Percentiles rank a stretch among this genome's conserved stretches.
Conservation (phyloP, 768 basidiomycete species). For the Mycena floridula region DNA sequence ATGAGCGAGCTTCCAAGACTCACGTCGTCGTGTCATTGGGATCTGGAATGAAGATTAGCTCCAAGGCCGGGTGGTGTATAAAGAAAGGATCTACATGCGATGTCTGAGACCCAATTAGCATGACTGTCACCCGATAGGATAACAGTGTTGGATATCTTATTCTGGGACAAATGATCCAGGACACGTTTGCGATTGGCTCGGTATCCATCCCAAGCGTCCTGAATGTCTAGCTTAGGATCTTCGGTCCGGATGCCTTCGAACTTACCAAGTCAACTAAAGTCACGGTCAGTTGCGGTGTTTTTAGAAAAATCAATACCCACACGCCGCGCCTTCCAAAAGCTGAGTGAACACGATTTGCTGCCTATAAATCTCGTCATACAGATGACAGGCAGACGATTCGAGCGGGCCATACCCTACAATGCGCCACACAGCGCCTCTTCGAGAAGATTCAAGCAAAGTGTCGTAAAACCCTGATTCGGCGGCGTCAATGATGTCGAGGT, state of each 20-base stretch:
- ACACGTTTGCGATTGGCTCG: slow-evolving; percentile 47
- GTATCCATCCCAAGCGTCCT: slow-evolving; percentile 60
- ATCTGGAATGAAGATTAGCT: slow-evolving; percentile 21
- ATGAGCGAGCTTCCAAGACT: slow-evolving; percentile 7
- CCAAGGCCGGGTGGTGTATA: background rate
- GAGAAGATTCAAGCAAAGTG: slow-evolving; percentile 38
- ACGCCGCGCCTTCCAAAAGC: slow-evolving; percentile 29
- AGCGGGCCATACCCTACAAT: slow-evolving; percentile 38
- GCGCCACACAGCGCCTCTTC: slow-evolving; percentile 46
- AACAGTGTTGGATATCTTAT: slow-evolving; percentile 47
- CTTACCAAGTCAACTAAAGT: slow-evolving; percentile 19
- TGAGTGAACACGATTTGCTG: slow-evolving; percentile 55
- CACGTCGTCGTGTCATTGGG: slow-evolving; percentile 42
- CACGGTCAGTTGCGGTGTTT: background rate
- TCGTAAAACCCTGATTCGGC: slow-evolving; percentile 36
- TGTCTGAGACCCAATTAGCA: slow-evolving; percentile 56
- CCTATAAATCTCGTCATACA: slow-evolving; percentile 17
- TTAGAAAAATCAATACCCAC: slow-evolving; percentile 17
- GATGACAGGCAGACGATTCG: background rate
- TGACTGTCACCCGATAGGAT: slow-evolving; percentile 61
- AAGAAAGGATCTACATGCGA: slow-evolving; percentile 34
- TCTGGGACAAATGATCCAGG: slow-evolving; percentile 41
- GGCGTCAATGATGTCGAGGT: background rate
- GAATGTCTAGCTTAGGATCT: background rate
- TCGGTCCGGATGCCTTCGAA: background rate